A percentile compares a stretch with the other conserved stretches of the same genome.
Conservation (phyloP, 2,329 filamentous ascomycete genomes). For the Hymenoscyphus occultus region DNA sequence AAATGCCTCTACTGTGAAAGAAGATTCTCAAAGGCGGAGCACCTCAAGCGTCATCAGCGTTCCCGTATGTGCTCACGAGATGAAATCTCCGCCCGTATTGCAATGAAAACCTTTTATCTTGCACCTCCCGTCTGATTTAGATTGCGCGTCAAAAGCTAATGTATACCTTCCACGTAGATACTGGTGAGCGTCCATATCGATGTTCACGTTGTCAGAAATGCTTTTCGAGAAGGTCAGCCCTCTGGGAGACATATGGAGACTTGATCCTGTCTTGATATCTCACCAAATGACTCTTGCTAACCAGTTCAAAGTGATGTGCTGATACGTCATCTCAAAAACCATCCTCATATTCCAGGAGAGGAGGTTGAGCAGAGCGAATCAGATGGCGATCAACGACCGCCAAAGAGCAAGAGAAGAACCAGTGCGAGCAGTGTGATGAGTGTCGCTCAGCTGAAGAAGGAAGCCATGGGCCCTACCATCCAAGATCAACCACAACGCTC, state of each 20-base stretch:
- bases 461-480: background rate
- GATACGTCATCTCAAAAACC: slow-evolving; percentile 29
- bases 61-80: slow-evolving; percentile 45
- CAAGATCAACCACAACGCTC: slow-evolving; percentile 10
- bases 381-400: slow-evolving; percentile 21
- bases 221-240: slow-evolving; percentile 50
- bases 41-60: slow-evolving; percentile 53
- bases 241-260: slow-evolving; percentile 35
- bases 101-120: background rate
- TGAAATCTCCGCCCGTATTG: background rate
- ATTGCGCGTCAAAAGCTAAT: slow-evolving; percentile 7
- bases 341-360: slow-evolving; percentile 25
- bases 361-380: slow-evolving; percentile 23
- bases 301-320: slow-evolving; percentile 27
- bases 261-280: slow-evolving; percentile 30
- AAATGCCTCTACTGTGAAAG: slow-evolving; percentile 49
- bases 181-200: slow-evolving; percentile 52
- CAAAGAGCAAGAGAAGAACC: slow-evolving; percentile 15
- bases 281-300: slow-evolving; percentile 6
- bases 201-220: slow-evolving; percentile 52
- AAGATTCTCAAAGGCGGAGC: slow-evolving; percentile 54
- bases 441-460: slow-evolving; percentile 10
- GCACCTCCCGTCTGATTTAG: background rate
- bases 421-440: slow-evolving; percentile 12
- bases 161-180: slow-evolving; percentile 41